Conservation (phyloP, 2,329 filamentous ascomycete genomes). For the Ophiostoma quercus region DNA sequence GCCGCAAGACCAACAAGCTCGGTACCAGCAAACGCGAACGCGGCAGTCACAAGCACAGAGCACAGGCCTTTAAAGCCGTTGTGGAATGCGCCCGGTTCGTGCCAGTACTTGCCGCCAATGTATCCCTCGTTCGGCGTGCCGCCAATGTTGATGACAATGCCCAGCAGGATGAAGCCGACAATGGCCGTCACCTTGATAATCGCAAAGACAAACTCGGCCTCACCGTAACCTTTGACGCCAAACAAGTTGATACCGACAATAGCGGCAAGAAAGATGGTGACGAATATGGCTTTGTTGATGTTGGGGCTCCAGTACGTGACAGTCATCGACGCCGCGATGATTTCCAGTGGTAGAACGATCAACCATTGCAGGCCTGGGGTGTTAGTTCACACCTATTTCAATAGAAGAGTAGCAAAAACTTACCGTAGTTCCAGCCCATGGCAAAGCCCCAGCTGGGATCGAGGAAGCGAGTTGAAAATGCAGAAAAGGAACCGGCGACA, state of each 20-base stretch:
- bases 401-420: background rate
- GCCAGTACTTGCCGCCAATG: slow-evolving; percentile 75
- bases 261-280: slow-evolving; percentile 70
- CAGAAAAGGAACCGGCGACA: slow-evolving; percentile 84
- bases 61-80: slow-evolving; percentile 81
- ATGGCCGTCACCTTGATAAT: slow-evolving; percentile 81
- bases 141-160: slow-evolving; percentile 78
- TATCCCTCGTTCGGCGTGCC: slow-evolving; percentile 69
- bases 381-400: background rate
- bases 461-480: slow-evolving; percentile 85
- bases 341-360: slow-evolving; percentile 73
- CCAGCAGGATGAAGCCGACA: slow-evolving; percentile 83
- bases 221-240: slow-evolving; percentile 81
- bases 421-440: slow-evolving; percentile 90
- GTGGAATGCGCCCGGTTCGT: slow-evolving; percentile 74
- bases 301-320: slow-evolving; percentile 70
- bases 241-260: slow-evolving; percentile 83
- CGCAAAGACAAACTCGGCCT: slow-evolving; percentile 83
- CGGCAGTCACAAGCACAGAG: slow-evolving; percentile 69
- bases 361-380: slow-evolving; percentile 66
- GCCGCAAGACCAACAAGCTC: slow-evolving; percentile 72
- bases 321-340: slow-evolving; percentile 80
- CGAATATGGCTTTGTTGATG: slow-evolving; percentile 67
- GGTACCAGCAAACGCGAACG: slow-evolving; percentile 71
- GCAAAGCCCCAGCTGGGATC: slow-evolving; percentile 93